A percentile compares a stretch with the other conserved stretches of the same genome.
Evolutionary conservation across 2,329 filamentous ascomycete genomes (phyloP).

Genomic region (Verticillium tricorpus): DNA sequence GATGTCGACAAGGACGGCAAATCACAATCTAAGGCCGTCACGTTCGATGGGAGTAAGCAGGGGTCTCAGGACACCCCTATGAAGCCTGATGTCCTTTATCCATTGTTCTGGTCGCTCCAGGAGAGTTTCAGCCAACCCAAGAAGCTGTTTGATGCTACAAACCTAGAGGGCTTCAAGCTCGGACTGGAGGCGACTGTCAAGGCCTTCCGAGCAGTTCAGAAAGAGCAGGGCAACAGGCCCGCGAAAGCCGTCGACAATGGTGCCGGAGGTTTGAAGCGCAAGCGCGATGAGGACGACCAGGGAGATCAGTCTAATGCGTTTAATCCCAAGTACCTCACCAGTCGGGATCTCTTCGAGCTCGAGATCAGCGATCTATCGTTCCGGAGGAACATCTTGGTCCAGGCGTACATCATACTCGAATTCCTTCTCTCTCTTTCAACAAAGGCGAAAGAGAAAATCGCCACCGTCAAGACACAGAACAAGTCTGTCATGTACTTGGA

Average conservation of each 20-base stretch:
- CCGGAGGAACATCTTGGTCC: constrained; percentile 87
- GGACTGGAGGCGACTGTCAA: constrained; percentile 64
- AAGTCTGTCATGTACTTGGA: constrained; percentile 80
- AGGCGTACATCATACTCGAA: constrained; percentile 90
- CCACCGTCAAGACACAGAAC: constrained; percentile 63
- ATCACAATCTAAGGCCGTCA: constrained; percentile 36
- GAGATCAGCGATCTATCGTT: constrained; percentile 97
- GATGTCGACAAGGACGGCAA: constrained; percentile 53
- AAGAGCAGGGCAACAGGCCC: constrained; percentile 38
- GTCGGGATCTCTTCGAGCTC: constrained; percentile 88
- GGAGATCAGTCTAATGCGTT: constrained; percentile 66
- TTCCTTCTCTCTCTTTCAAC: constrained; percentile 89
- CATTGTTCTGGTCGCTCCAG: constrained; percentile 91
- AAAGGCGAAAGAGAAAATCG: constrained; percentile 74
- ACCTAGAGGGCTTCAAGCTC: constrained; percentile 77
- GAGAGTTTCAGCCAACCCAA: constrained; percentile 88
- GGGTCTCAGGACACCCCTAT: constrained; percentile 43
- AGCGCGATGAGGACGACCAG: constrained; percentile 50
- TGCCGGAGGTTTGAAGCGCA: constrained; percentile 66
- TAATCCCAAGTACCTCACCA: constrained; percentile 99
- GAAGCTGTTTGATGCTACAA: constrained; percentile 66
- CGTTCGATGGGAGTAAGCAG: constrained; percentile 38
- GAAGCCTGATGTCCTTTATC: constrained; percentile 73
- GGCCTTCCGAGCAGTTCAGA: constrained; percentile 48
- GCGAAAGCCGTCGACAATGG: constrained; percentile 58